Evolutionary conservation across 2,329 filamentous ascomycete genomes (phyloP), one percentile per base, ranked within the genome.

Genomic region (Verticillium nonalfalfae): DNA sequence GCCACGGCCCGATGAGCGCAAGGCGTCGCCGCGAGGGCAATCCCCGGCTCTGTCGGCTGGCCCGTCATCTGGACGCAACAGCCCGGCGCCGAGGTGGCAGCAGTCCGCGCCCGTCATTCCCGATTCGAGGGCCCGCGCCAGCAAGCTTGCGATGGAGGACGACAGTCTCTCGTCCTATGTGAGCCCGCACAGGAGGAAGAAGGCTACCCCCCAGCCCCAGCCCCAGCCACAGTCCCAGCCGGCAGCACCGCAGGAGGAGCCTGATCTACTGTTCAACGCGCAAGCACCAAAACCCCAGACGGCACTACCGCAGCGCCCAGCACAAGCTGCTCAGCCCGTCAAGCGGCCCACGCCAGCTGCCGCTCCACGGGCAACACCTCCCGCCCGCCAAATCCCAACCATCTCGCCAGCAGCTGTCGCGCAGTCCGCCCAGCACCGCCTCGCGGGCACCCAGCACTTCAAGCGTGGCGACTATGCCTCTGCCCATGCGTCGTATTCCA

Each of bases 401-500:
- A 79, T 96, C 13, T 88, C 90, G 4, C 77, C 87, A 1, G 82
- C 86, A 7, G 87, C 88, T 0, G 80, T 97, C 18, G 84, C 89
- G 65, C 85, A 85, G 4, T 97, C 92, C 10, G 89, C 89, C n/a
- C 83, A 85, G 56, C 86, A 95, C 68, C 90, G 95, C 14, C 82
- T 89, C 57, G 87, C 88, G 65, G 95, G 94, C 18, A 91, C 93
- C 10, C 89, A 90, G 59, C 90, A 96, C 66, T 98, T 97, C 78
- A 98, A 97, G 75, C 87, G 91, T 39, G 95, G 95, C 38, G 95
- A 99, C 74, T 99, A 92, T 73, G 89, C 91, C 18, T 84, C 90
- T 10, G 95, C 95, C 0, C 92, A 97, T 69, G 81, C 86, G 21
- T 88, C 90, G 1, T 99, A 98, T 74, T 87, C 90, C 0, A 84